These are phyloP conservation scores for Ramalina intermedia DNA, from an alignment of 495 filamentous ascomycete genomes.

Conservation along the genomic window DNA sequence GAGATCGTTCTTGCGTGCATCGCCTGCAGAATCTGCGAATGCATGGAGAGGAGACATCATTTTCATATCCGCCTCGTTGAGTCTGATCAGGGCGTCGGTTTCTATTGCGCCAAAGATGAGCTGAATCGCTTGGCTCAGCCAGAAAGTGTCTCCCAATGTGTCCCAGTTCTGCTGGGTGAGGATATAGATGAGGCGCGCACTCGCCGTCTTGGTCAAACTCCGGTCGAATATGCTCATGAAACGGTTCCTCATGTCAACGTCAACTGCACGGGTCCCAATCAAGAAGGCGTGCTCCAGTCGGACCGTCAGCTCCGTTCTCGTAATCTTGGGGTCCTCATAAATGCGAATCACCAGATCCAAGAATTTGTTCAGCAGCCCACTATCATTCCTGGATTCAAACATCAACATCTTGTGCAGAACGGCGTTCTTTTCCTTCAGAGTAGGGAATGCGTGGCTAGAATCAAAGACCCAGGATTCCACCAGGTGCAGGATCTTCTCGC, in stretches of 20 bases:
- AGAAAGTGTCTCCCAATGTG: constrained; percentile 82
- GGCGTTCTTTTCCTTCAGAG: constrained; percentile 93
- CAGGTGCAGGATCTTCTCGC: constrained; percentile 82
- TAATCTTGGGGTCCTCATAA: constrained; percentile 92
- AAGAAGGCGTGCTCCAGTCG: constrained; percentile 95
- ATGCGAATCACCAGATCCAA: constrained; percentile 91
- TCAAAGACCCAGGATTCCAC: constrained; percentile 95
- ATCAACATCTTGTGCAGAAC: constrained; percentile 94
- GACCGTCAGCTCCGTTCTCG: constrained; percentile 87
- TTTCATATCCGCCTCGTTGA: constrained; percentile 74
- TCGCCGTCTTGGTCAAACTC: constrained; percentile 75
- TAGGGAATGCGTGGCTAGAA: constrained; percentile 83
- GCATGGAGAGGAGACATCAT: constrained; percentile 54
- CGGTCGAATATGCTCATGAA: constrained; percentile 92
- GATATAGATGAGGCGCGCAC: constrained; percentile 73
- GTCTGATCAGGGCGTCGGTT: constrained; percentile 56
- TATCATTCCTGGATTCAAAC: constrained; percentile 73
- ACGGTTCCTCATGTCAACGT: constrained; percentile 92
- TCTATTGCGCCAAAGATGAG: constrained; percentile 82
- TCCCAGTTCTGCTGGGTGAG: constrained; percentile 96
- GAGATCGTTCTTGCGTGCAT: constrained; percentile 51
- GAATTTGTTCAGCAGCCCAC: constrained; percentile 76
- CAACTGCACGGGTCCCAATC: constrained; percentile 83
- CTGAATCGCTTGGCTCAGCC: constrained; percentile 88
- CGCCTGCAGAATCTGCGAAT: constrained; percentile 48